These are phyloP conservation scores for Trichosporon asahii DNA, from an alignment of 1,284 basidiomycete genomes.

Conservation along the genomic window DNA sequence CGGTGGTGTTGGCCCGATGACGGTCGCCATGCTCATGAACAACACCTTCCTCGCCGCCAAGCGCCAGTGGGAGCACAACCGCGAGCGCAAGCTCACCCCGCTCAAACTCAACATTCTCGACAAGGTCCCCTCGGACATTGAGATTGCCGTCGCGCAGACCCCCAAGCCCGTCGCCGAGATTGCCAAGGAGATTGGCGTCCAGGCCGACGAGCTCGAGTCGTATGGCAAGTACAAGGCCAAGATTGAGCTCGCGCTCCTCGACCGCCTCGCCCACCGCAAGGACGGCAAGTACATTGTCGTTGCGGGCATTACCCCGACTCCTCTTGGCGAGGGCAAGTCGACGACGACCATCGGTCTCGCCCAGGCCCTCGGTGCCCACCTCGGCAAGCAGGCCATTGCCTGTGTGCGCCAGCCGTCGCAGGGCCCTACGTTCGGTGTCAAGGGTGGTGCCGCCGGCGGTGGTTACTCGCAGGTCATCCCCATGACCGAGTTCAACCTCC, in stretches of 20 bases:
- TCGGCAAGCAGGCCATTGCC: slow-evolving; percentile 88
- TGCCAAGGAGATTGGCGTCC: slow-evolving; percentile 83
- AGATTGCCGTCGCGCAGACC: slow-evolving; percentile 90
- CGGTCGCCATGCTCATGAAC: slow-evolving; percentile 96
- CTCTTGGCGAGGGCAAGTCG: slow-evolving; percentile 96
- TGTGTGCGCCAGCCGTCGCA: slow-evolving; percentile 99
- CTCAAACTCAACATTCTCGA: slow-evolving; percentile 72
- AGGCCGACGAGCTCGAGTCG: slow-evolving; percentile 82
- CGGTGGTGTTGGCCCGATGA: slow-evolving; percentile 98
- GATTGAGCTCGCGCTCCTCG: slow-evolving; percentile 83
- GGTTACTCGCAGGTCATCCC: slow-evolving; percentile 99
- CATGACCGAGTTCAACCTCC: slow-evolving; percentile 86
- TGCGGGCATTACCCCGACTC: slow-evolving; percentile 96
- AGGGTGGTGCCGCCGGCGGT: slow-evolving; percentile 96
- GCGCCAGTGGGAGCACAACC: slow-evolving; percentile 67
- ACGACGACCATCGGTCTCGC: slow-evolving; percentile 97
- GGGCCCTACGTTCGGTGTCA: slow-evolving; percentile 98
- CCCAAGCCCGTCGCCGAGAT: slow-evolving; percentile 84
- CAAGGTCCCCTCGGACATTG: slow-evolving; percentile 91
- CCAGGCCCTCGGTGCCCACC: slow-evolving; percentile 92
- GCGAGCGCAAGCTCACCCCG: slow-evolving; percentile 66
- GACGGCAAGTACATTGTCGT: slow-evolving; percentile 98
- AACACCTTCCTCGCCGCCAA: slow-evolving; percentile 87
- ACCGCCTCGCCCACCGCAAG: slow-evolving; percentile 78
- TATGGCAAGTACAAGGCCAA: slow-evolving; percentile 98